A percentile compares a stretch with the other conserved stretches of the same genome.
Evolutionary conservation across 2,329 filamentous ascomycete species (phyloP).

Genomic region (Diaporthe capsici): DNA sequence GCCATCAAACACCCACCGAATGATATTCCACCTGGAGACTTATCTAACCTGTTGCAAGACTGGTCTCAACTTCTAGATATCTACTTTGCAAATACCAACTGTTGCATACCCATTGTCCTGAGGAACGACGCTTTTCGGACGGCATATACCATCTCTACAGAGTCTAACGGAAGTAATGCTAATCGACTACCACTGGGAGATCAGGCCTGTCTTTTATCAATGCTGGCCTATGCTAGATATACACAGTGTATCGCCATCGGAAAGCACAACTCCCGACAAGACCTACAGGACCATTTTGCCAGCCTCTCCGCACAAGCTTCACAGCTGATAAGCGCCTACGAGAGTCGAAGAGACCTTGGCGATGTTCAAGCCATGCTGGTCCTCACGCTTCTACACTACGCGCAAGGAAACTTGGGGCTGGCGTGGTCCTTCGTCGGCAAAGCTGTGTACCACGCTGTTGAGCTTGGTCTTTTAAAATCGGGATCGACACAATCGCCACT

Average conservation of each 20-base stretch:
- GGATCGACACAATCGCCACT: background rate
- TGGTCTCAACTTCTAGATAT: constrained; percentile 20
- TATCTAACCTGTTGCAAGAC: background rate
- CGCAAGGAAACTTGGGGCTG: background rate
- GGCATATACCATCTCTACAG: background rate
- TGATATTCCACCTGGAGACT: background rate
- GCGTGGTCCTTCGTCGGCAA: constrained; percentile 12
- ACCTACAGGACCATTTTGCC: background rate
- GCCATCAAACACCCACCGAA: too few species aligned
- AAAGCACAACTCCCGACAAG: background rate
- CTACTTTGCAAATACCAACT: constrained; percentile 5
- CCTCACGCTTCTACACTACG: constrained; percentile 6
- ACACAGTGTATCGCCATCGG: background rate
- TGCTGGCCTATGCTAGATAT: constrained; percentile 15
- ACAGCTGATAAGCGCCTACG: constrained; percentile 11
- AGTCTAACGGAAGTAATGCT: background rate
- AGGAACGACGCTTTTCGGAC: constrained; percentile 7
- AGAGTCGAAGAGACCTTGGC: background rate
- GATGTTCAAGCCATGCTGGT: constrained; percentile 22
- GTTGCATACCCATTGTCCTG: constrained; percentile 15
- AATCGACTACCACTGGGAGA: background rate
- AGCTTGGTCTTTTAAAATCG: background rate
- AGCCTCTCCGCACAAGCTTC: background rate
- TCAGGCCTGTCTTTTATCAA: background rate
- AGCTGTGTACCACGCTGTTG: constrained; percentile 18